phyloP scores from a whole-genome alignment of 2,329 filamentous ascomycete genomes.

The Ophiostoma piceae region DNA sequence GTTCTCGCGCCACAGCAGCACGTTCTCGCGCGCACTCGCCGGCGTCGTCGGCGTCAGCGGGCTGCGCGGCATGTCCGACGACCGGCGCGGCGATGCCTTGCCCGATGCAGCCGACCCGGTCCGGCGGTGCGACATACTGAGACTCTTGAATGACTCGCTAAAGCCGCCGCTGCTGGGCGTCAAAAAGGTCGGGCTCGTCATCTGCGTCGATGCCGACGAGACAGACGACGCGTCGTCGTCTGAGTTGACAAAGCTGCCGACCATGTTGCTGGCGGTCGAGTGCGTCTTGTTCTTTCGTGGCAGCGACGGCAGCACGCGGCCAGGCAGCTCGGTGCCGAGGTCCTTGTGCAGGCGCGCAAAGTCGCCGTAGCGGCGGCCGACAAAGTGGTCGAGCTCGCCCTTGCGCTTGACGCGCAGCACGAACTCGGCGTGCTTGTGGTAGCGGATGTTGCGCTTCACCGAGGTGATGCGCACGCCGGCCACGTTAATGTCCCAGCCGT shows the following conservation, averaged over 20 bases:
- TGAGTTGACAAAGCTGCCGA: conserved; percentile 50
- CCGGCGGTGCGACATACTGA: conserved; percentile 38
- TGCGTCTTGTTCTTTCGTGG: conserved; percentile 88
- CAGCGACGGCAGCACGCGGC: conserved; percentile 78
- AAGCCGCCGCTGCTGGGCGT: conserved; percentile 29
- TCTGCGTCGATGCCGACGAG: conserved; percentile 71
- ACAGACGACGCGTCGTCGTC: conserved; percentile 75
- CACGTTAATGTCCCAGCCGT: conserved; percentile 96
- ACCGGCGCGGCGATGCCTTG: conserved; percentile 40
- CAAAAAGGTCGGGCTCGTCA: conserved; percentile 35
- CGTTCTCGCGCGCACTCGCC: neutral
- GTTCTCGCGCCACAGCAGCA: conserved; percentile 74
- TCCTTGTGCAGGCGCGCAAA: conserved; percentile 75
- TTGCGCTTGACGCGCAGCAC: conserved; percentile 77
- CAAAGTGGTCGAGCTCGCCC: conserved; percentile 68
- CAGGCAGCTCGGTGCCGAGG: conserved; percentile 78
- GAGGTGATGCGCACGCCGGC: conserved; percentile 77
- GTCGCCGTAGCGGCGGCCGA: conserved; percentile 83
- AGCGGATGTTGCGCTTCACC: conserved; percentile 77
- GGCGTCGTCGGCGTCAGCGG: neutral
- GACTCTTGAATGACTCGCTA: conserved; percentile 36
- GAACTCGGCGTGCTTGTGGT: conserved; percentile 93
- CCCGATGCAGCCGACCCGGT: conserved; percentile 36
- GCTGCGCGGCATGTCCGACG: conserved; percentile 26
- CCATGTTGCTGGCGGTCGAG: conserved; percentile 56